Percentiles rank a stretch among this genome's conserved stretches.
These are phyloP conservation scores for Yamadazyma atmosphaerica DNA, from an alignment of 1,139 yeast species.

Conservation along the genomic window DNA sequence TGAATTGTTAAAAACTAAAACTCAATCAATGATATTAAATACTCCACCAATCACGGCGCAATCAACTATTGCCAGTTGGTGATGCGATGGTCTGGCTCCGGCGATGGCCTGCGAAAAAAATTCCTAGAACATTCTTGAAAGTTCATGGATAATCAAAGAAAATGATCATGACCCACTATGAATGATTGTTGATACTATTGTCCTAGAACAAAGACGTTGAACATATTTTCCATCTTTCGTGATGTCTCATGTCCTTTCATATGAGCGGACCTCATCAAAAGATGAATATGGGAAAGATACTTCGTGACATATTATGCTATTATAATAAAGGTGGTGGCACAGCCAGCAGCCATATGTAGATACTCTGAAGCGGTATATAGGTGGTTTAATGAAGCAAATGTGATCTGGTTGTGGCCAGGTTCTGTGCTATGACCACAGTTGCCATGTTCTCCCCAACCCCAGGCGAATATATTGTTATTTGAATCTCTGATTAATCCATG, in stretches of 20 bases:
- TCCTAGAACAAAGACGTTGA: conserved; percentile 67
- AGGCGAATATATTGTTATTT: conserved; percentile 49
- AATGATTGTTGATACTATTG: conserved; percentile 53
- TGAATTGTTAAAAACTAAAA: background rate
- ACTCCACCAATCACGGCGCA: background rate
- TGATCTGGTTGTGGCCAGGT: conserved; percentile 25
- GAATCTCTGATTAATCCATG: conserved; percentile 57
- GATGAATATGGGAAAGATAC: conserved; percentile 81
- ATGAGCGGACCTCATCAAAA: conserved; percentile 47
- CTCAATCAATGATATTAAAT: background rate
- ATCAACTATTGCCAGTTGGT: too few species aligned
- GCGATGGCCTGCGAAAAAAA: conserved; percentile 3
- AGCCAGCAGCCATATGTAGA: conserved; percentile 42
- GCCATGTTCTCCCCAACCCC: conserved; percentile 99
- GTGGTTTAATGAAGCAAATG: conserved; percentile 38
- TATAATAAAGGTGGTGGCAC: conserved; percentile 47
- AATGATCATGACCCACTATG: conserved; percentile 16
- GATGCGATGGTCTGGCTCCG: too few species aligned
- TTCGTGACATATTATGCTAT: conserved; percentile 54
- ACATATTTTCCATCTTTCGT: conserved; percentile 76
- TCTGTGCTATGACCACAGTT: conserved; percentile 65
- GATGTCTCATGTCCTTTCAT: conserved; percentile 38
- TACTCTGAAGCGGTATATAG: conserved; percentile 28
- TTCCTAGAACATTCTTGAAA: conserved; percentile 8
- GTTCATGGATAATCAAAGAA: conserved; percentile 25